These are phyloP conservation scores for Schizosaccharomyces osmophilus DNA, from an alignment of 805 yeast species.

Conservation along the genomic window DNA sequence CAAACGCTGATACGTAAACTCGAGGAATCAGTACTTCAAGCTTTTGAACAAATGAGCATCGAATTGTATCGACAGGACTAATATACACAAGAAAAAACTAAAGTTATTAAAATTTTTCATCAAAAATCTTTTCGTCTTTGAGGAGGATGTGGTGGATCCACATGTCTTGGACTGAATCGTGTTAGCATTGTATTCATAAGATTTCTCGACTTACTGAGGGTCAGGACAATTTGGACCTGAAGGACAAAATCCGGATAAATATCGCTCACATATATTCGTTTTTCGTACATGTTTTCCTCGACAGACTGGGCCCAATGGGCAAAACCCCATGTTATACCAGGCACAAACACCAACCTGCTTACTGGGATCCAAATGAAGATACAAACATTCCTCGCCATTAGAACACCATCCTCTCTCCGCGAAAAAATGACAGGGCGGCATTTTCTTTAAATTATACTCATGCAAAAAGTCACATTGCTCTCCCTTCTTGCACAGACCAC, in stretches of 20 bases:
- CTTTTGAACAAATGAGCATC: too few relatives aligned
- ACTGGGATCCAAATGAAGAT: conserved; percentile 73
- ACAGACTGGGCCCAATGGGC: conserved; percentile 78
- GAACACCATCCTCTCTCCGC: conserved; percentile 27
- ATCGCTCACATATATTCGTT: conserved; percentile 46
- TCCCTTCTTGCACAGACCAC: conserved; percentile 91
- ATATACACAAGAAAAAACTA: background rate
- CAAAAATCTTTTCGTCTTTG: background rate
- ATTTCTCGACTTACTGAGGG: conserved; percentile 42
- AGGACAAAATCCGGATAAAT: conserved; percentile 80
- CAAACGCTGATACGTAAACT: too few relatives aligned
- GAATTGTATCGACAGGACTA: too few relatives aligned
- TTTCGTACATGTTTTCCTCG: conserved; percentile 55
- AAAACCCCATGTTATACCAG: conserved; percentile 67
- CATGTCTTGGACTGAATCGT: background rate
- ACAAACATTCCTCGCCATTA: conserved; percentile 49
- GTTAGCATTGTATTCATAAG: background rate
- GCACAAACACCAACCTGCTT: conserved; percentile 71
- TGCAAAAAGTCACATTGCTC: conserved; percentile 90
- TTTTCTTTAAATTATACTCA: conserved; percentile 75
- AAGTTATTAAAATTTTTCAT: background rate
- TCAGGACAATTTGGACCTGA: conserved; percentile 52
- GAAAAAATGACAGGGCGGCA: conserved; percentile 89
- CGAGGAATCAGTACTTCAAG: too few relatives aligned
- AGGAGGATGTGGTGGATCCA: conserved; percentile 1